Base-by-base conservation (phyloP, 768 basidiomycete species). In the Leucosporidium creatinivorum region DNA sequence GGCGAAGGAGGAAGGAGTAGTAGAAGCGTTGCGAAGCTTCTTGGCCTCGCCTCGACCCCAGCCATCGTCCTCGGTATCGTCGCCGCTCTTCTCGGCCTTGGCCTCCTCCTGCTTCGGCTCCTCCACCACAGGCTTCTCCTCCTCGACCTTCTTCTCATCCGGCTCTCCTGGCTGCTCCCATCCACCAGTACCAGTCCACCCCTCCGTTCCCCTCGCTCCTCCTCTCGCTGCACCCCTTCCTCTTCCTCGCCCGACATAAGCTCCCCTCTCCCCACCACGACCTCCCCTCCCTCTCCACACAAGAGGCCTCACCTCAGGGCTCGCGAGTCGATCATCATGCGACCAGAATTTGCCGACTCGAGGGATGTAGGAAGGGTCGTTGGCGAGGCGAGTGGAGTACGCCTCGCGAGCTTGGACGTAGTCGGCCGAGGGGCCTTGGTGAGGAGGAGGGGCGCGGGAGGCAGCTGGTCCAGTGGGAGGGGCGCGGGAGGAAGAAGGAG, bases 341-440 rank as follows among this genome's bases (percentile, higher is more conserved):
- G 89, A 87, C 91, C 91, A 96, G 76, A 96, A 96, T 69, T 87
- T 87, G 63, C 93, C 93, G 28, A 93, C 88, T 30, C 86, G 88
- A 28, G 93, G 93, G 33, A 91, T 88, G 77, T 87, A 92, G 3
- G 90, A 89, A 2, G 93, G 92, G 76, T 96, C 93, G 17, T 79
- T 81, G 65, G 90, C 87, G 30, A 94, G 81, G 36, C 87, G 85
- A 70, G 89, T 84, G 69, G 90, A 87, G 78, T 96, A 94, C 25
- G 86, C 88, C 77, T 92, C 89, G 58, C 92, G 88, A 49, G 86
- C 89, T 10, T 61, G 44, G n/a, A 47, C 33, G 61, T 62, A 62
- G n/a, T 67, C 66, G 55, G 57, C 58, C 1, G 44, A 17, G 8
- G 58, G 58, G 44, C 36, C 13, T 7, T 17, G 26, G 17, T 26